Percentiles rank a stretch among this genome's conserved stretches.
Evolutionary conservation across 2,329 filamentous ascomycete species (phyloP).

Genomic region (Fonsecaea monophora): DNA sequence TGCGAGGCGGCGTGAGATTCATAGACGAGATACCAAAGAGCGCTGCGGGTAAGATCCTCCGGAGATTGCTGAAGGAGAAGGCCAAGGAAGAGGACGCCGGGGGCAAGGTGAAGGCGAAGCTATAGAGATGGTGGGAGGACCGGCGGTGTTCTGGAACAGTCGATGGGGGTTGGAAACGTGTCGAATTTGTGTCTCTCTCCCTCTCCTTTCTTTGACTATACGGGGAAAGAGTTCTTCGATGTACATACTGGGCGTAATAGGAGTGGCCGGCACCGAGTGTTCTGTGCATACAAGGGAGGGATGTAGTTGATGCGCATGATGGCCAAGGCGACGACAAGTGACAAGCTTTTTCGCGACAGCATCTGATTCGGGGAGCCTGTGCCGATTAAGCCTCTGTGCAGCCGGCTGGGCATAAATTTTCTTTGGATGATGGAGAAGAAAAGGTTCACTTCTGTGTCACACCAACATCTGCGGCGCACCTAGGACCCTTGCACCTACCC

Average conservation of each 20-base stretch:
- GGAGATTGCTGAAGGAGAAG: slow-evolving; percentile 53
- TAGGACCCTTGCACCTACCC: not conserved
- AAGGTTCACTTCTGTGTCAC: not conserved
- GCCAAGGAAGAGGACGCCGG: slow-evolving; percentile 48
- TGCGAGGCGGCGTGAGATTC: slow-evolving; percentile 48
- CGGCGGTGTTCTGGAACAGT: not conserved
- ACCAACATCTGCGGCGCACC: too few relatives aligned
- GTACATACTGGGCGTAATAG: not conserved
- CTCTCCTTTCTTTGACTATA: not conserved
- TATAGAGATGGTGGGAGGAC: slow-evolving; percentile 42
- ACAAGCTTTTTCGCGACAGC: slow-evolving; percentile 23
- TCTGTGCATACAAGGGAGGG: not conserved
- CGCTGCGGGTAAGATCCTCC: slow-evolving; percentile 57
- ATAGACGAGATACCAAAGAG: slow-evolving; percentile 43
- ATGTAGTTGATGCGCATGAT: not conserved
- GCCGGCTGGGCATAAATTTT: not conserved
- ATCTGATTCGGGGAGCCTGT: slow-evolving; percentile 13
- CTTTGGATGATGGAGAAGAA: not conserved
- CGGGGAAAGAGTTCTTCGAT: not conserved
- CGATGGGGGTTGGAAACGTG: not conserved
- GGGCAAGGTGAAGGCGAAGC: slow-evolving; percentile 48
- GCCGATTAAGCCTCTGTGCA: slow-evolving; percentile 15
- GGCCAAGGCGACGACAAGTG: slow-evolving; percentile 14
- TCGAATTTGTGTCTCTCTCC: not conserved
- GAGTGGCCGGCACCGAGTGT: not conserved